Conservation (phyloP, 1,139 yeast species). For the Zygosaccharomyces sapae region DNA sequence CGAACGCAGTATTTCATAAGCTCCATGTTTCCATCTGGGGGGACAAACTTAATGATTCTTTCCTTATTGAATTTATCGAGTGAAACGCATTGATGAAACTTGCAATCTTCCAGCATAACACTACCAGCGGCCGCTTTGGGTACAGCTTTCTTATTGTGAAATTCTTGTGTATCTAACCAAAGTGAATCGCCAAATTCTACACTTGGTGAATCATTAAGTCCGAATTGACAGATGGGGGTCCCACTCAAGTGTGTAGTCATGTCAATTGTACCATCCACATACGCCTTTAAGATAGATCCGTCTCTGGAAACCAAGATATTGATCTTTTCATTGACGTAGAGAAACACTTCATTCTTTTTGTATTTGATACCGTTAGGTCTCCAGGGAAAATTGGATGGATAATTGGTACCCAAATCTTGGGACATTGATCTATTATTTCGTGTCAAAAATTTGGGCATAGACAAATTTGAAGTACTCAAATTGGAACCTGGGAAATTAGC, state of each 20-base stretch:
- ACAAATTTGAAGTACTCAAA: conserved; percentile 8
- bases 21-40: conserved; percentile 92
- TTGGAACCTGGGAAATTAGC: too few relatives aligned
- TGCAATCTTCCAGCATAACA: conserved; percentile 68
- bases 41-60: conserved; percentile 66
- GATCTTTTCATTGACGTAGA: conserved; percentile 73
- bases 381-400: conserved; percentile 57
- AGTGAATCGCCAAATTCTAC: conserved; percentile 31
- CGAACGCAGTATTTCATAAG: conserved; percentile 70
- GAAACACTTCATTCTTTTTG: conserved; percentile 73
- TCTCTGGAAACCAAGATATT: conserved; percentile 60
- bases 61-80: conserved; percentile 64
- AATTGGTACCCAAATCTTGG: conserved; percentile 15
- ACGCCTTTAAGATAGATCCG: conserved; percentile 61
- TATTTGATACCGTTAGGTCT: conserved; percentile 68
- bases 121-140: conserved; percentile 46
- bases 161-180: conserved; percentile 47
- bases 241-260: conserved; percentile 76
- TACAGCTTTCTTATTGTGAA: conserved; percentile 35
- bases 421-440: conserved; percentile 18
- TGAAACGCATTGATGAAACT: conserved; percentile 85
- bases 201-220: conserved; percentile 46
- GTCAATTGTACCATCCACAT: conserved; percentile 71
- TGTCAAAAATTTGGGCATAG: conserved; percentile 22
- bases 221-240: conserved; percentile 63